phyloP scores from a whole-genome alignment of 257 asterid species.

The Thymus mandschuricus region DNA sequence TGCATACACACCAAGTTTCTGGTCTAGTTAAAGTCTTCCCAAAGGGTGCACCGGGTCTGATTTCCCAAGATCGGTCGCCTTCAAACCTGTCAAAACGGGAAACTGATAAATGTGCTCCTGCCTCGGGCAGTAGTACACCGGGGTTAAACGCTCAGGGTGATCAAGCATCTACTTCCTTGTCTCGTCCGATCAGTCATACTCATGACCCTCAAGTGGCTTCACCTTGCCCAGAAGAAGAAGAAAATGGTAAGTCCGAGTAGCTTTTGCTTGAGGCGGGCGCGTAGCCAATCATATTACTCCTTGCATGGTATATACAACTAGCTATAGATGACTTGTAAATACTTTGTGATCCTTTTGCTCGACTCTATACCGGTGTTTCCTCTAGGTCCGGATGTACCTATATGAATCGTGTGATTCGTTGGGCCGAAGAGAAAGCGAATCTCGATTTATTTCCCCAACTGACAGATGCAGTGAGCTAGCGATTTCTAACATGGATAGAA shows the following conservation, averaged over 20 bases:
- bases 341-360: no score
- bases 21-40: not conserved
- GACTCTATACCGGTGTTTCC: no score
- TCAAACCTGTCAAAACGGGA: conserved; percentile 22
- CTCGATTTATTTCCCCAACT: not conserved
- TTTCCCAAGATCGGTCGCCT: conserved; percentile 20
- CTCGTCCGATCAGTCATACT: no score
- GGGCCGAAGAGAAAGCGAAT: not conserved
- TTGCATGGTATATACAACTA: not conserved
- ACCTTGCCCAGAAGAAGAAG: conserved; percentile 18
- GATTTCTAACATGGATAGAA: not conserved
- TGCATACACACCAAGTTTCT: conserved; percentile 14
- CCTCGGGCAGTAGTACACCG: conserved; percentile 18
- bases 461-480: no score
- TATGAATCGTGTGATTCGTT: not conserved
- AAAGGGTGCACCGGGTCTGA: not conserved
- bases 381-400: no score
- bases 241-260: conserved; percentile 21
- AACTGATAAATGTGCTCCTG: conserved; percentile 32
- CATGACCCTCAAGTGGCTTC: no score
- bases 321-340: not conserved
- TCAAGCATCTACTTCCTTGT: no score
- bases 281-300: not conserved
- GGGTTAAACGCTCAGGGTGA: no score
- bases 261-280: not conserved